A percentile compares a stretch with the other conserved stretches of the same genome.
phyloP scores from a whole-genome alignment of 306 rosid species.

The Carpinus viminea region DNA sequence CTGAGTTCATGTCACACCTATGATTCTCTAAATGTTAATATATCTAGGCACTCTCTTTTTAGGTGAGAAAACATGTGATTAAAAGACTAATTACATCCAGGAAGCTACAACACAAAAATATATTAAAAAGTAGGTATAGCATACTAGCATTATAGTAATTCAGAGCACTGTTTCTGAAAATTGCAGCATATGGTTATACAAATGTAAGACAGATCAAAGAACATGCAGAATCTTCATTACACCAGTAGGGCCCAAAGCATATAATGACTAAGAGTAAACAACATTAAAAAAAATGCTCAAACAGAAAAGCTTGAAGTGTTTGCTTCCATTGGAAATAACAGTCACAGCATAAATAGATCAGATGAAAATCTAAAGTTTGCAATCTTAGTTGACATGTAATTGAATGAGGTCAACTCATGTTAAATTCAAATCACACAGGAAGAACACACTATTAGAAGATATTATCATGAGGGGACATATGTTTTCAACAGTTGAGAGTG shows the following conservation, averaged over 20 bases:
- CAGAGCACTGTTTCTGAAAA: background rate
- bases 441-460: background rate
- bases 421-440: background rate
- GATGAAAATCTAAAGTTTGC: background rate
- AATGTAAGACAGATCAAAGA: background rate
- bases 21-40: background rate
- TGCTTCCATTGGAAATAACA: background rate
- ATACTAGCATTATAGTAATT: background rate
- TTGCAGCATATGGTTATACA: background rate
- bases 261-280: background rate
- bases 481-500: background rate
- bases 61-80: background rate
- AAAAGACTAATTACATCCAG: background rate
- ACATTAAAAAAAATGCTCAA: background rate
- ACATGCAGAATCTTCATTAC: background rate
- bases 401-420: background rate
- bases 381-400: background rate
- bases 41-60: background rate
- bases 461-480: background rate
- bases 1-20: background rate
- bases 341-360: background rate
- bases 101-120: background rate
- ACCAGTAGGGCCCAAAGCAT: background rate
- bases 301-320: background rate
- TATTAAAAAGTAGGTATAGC: background rate